Conservation (phyloP, 768 basidiomycete species). For the Sutorius australiensis region DNA sequence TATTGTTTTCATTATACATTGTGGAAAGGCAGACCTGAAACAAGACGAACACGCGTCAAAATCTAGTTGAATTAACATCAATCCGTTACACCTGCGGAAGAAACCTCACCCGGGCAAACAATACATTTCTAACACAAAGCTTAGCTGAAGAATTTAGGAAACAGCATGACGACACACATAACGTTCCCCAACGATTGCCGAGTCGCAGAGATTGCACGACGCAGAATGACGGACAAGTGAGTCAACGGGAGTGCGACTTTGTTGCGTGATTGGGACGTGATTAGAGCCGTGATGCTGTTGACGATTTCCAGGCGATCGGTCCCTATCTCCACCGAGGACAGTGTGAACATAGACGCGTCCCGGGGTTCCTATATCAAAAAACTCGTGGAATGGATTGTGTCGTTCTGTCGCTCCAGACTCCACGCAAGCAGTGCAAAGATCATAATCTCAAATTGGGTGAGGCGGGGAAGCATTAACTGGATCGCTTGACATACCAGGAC, state of each 20-base stretch:
- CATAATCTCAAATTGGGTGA: constrained; percentile 51
- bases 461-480: neutral
- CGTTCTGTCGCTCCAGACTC: constrained; percentile 42
- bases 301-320: constrained; percentile 27
- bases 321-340: constrained; percentile 34
- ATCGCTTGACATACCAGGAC: constrained; percentile 46
- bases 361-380: constrained; percentile 65
- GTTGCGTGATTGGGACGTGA: neutral
- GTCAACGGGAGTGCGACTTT: neutral
- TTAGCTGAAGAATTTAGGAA: constrained; percentile 2
- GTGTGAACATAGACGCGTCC: constrained; percentile 65
- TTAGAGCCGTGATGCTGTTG: constrained; percentile 1
- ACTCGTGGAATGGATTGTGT: constrained; percentile 65
- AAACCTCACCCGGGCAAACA: constrained; percentile 49
- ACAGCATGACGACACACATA: constrained; percentile 50
- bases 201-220: constrained; percentile 75
- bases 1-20: neutral
- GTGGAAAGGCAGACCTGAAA: constrained; percentile 46
- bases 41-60: constrained; percentile 74
- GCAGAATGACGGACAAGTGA: constrained; percentile 53
- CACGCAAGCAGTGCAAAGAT: constrained; percentile 63
- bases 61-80: constrained; percentile 37
- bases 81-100: neutral
- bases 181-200: constrained; percentile 62
- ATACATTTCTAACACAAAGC: constrained; percentile 64